Evolutionary conservation across 2,329 filamentous ascomycete species (phyloP), one percentile per base, ranked within the genome.

Genomic region (Nannizziopsis barbatae): DNA sequence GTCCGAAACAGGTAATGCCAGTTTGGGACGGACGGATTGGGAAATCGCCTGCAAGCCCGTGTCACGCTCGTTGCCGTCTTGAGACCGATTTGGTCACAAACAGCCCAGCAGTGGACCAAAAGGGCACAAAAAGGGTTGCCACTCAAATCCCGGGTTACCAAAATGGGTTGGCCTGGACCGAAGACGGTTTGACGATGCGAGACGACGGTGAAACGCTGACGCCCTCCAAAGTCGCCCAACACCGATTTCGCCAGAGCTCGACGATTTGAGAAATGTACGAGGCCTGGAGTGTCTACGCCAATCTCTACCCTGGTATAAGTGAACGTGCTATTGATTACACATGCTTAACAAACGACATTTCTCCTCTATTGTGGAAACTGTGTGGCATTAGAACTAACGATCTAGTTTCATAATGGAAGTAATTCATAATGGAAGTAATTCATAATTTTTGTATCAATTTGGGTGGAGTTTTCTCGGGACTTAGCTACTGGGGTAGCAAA

Each of bases 81-180:
- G 44, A 46, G 44, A 46, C 44, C 20, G 22, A 46, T 46, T 40
- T n/a, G 44, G 44, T 46, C 44, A 40, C 44, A 40, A 20, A 20
- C 44, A 20, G 22, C 36, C n/a, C n/a, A 20, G n/a, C 11, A 4
- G 32, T 10, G 39, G 11, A 9, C 27, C 33, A 27, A 41, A n/a
- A 14, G 35, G 35, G 35, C n/a, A 15, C 31, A 7, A 17, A 5
- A 7, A 22, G 31, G 35, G 18, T 14, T 31, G 31, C 18, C 33
- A 33, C 22, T 33, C 41, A n/a, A n/a, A 39, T 14, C 18, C 2
- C n/a, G 36, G 36, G 18, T 15, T 45, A 15, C 42, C 42, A 14
- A 37, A 45, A 45, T n/a, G 10, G 32, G 33, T 9, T 27, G 32
- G 18, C 15, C 17, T 12, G 17, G 27, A 4, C 15, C n/a, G 30